Evolutionary conservation across 345 rosid genomes (phyloP).

Genomic region (Eucalyptus marginata): DNA sequence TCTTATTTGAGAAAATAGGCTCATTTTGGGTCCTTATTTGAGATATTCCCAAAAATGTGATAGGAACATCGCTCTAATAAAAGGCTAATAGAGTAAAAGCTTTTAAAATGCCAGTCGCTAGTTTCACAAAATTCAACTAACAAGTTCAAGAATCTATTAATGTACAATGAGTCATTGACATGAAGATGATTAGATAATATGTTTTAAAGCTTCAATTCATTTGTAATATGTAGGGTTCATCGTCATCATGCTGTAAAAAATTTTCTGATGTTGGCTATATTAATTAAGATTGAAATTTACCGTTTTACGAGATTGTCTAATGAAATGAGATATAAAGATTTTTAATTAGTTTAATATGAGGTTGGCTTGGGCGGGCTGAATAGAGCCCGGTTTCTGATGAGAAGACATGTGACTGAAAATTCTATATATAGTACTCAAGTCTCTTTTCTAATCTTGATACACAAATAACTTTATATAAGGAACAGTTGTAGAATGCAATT

Average conservation of each 20-base stretch:
- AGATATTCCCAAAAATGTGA: not conserved
- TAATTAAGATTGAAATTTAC: too few relatives aligned
- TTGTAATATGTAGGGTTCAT: not conserved
- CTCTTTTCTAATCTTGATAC: too few relatives aligned
- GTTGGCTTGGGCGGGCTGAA: accelerated
- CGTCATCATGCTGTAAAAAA: not conserved
- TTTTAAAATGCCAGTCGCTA: not conserved
- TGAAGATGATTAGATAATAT: not conserved
- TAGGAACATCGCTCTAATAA: not conserved
- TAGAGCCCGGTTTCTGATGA: accelerated
- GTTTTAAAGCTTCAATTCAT: not conserved
- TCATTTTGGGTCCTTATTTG: too few relatives aligned
- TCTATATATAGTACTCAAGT: too few relatives aligned
- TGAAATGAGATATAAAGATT: too few relatives aligned
- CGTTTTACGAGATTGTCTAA: too few relatives aligned
- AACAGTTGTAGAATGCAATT: too few relatives aligned
- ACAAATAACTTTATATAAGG: too few relatives aligned
- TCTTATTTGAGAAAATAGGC: too few relatives aligned
- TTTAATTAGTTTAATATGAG: too few relatives aligned
- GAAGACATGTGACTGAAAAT: too few relatives aligned
- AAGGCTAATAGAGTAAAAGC: not conserved
- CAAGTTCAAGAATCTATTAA: not conserved
- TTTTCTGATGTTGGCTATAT: too few relatives aligned
- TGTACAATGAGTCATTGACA: not conserved
- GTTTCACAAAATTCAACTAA: not conserved